Evolutionary conservation across 1,139 yeast genomes (phyloP), one percentile per base, ranked within the genome.

Genomic region (Candida buenavistaensis): DNA sequence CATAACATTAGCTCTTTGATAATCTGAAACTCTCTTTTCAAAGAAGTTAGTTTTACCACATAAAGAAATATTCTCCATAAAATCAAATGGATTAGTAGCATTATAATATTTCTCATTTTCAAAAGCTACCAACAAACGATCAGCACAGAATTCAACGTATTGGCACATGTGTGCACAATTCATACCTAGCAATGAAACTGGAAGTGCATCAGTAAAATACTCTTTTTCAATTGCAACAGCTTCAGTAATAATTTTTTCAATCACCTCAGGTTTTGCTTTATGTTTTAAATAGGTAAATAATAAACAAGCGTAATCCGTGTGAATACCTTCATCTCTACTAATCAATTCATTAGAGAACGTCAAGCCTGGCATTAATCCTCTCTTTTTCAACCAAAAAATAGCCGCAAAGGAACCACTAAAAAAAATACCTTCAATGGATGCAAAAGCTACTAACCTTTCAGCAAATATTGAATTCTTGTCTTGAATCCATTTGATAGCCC

Each of bases 1-100:
- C 95, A 92, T 92, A 54, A 92, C 98, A 71, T 97, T 97, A 38
- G 97, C 97, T 74, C 90, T 92, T 72, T 92, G 97, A 72, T 94
- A 94, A 66, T 94, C 99, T 42, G 96, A 85, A 44, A 92, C 98
- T 68, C 97, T 85, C 80, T 92, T 92, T 76, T 92, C 99, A 59
- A 92, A 92, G 79, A 94, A 92, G 74, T 92, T 92, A 51, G 98
- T 90, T 78, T 92, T 92, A 65, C 98, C 98, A 40, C 96, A 92
- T 53, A 92, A 78, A 14, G 97, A 89, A 55, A 89, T 89, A 72
- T 89, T 89, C 71, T 92, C 99, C 98, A 92, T 92, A 60, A 90
- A 92, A 65, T 90, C 97, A 63, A 92, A 92, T 62, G 99, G 99
- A 63, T 92, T 94, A 44, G 85, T 70, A 43, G 76, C 92, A 57